phyloP scores from a whole-genome alignment of 2,329 filamentous ascomycete genomes.

The Xylaria sp. region DNA sequence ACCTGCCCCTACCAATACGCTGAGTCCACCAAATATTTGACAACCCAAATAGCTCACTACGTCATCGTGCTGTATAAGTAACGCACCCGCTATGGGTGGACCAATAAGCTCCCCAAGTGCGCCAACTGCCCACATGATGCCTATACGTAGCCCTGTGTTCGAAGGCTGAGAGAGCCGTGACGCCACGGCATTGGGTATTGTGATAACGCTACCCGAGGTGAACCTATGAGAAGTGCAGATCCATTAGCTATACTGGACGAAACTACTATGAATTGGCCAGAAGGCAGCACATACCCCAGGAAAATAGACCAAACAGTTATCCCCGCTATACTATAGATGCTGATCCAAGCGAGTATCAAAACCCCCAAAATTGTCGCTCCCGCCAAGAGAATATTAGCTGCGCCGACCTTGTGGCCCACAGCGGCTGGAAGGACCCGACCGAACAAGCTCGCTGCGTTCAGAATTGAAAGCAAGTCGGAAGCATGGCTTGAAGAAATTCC shows the following conservation, averaged over 20 bases:
- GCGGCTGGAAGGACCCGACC: slow-evolving; percentile 27
- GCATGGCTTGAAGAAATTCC: slow-evolving; percentile 2
- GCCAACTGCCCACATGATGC: slow-evolving; percentile 24
- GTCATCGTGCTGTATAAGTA: slow-evolving; percentile 17
- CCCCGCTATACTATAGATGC: neutral
- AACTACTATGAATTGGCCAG: neutral
- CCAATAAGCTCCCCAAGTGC: slow-evolving; percentile 24
- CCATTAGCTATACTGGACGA: neutral
- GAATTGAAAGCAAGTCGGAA: slow-evolving; percentile 18
- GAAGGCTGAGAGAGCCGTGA: slow-evolving; percentile 14
- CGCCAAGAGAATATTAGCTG: slow-evolving; percentile 24
- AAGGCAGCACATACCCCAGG: slow-evolving; percentile 15
- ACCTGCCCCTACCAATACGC: slow-evolving; percentile 13
- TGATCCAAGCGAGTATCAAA: slow-evolving; percentile 18
- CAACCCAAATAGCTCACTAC: slow-evolving; percentile 17
- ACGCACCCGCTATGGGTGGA: slow-evolving; percentile 17
- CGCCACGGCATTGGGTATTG: slow-evolving; percentile 25
- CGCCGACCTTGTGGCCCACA: slow-evolving; percentile 3
- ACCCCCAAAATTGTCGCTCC: slow-evolving; percentile 9
- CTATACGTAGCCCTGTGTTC: slow-evolving; percentile 22
- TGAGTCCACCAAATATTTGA: slow-evolving; percentile 24
- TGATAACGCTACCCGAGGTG: slow-evolving; percentile 24
- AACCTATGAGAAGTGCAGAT: slow-evolving; percentile 3
- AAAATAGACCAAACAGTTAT: slow-evolving; percentile 26
- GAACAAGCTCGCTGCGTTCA: slow-evolving; percentile 28